Conservation (phyloP, 768 basidiomycete species). For the Chalciporus piperatus region DNA sequence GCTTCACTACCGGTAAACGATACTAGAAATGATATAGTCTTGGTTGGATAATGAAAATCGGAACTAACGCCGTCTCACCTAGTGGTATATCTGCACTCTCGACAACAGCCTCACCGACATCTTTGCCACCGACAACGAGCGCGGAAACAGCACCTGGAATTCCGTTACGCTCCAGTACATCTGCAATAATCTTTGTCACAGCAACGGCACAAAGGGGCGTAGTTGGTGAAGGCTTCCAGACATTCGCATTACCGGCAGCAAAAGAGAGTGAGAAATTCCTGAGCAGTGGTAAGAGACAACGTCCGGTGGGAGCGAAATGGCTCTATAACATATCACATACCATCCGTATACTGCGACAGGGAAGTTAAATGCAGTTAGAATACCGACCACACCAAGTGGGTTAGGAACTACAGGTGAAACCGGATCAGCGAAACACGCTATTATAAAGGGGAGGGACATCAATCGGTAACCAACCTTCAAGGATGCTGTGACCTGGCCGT, state of each 20-base stretch:
- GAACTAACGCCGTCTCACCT: constrained; percentile 42
- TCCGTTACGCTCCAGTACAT: constrained; percentile 77
- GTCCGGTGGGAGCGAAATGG: constrained; percentile 1
- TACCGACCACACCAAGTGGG: constrained; percentile 71
- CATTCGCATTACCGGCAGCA: constrained; percentile 86
- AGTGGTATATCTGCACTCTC: constrained; percentile 74
- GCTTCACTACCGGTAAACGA: constrained; percentile 94
- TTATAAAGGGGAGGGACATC: background rate
- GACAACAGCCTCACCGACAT: constrained; percentile 77
- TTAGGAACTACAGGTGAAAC: constrained; percentile 67
- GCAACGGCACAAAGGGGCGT: constrained; percentile 92
- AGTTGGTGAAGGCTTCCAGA: constrained; percentile 93
- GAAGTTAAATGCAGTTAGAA: constrained; percentile 95
- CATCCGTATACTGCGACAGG: constrained; percentile 93
- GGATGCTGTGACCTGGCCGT: constrained; percentile 84
- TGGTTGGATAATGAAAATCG: background rate
- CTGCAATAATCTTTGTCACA: constrained; percentile 78
- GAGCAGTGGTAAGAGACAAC: constrained; percentile 11
- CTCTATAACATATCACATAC: constrained; percentile 37
- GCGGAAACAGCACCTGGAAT: constrained; percentile 82
- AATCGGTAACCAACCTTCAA: constrained; percentile 59
- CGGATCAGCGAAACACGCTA: constrained; percentile 6
- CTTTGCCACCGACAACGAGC: constrained; percentile 80
- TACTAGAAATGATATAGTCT: constrained; percentile 43
- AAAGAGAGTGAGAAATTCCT: constrained; percentile 92